Evolutionary conservation across 257 asterid genomes (phyloP).

Genomic region (Nicotiana paniculata): DNA sequence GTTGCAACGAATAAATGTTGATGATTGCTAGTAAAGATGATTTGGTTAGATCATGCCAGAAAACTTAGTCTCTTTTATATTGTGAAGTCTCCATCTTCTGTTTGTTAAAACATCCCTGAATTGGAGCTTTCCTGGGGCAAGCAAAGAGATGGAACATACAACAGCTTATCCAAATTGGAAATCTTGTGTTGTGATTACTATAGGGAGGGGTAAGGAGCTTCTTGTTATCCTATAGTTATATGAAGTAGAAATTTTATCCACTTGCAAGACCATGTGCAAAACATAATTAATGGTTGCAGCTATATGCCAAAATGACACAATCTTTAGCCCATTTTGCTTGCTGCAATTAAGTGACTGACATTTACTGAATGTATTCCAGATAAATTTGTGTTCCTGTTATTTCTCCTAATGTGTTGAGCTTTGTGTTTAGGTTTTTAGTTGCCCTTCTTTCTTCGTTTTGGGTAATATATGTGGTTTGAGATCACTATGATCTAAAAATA

Average conservation of each 20-base stretch:
- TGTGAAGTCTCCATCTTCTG: background rate
- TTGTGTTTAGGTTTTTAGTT: background rate
- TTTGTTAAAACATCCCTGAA: background rate
- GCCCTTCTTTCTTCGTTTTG: background rate
- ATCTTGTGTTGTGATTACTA: background rate
- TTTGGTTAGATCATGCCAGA: background rate
- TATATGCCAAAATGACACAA: background rate
- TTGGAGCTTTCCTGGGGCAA: background rate
- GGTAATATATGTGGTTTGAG: background rate
- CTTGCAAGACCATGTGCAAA: background rate
- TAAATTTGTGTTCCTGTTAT: background rate
- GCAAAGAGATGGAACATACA: background rate
- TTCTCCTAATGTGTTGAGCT: too few relatives aligned
- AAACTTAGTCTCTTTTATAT: background rate
- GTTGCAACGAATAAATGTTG: background rate
- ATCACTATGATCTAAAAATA: background rate
- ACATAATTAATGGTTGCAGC: background rate
- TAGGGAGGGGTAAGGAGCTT: background rate
- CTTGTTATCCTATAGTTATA: background rate
- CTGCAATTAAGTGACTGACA: background rate
- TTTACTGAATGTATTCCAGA: background rate
- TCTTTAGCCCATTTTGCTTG: background rate
- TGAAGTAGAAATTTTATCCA: background rate
- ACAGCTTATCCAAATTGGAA: background rate
- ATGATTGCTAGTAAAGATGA: background rate